phyloP scores from a whole-genome alignment of 305 asterid species.

The Fraxinus greggii region DNA sequence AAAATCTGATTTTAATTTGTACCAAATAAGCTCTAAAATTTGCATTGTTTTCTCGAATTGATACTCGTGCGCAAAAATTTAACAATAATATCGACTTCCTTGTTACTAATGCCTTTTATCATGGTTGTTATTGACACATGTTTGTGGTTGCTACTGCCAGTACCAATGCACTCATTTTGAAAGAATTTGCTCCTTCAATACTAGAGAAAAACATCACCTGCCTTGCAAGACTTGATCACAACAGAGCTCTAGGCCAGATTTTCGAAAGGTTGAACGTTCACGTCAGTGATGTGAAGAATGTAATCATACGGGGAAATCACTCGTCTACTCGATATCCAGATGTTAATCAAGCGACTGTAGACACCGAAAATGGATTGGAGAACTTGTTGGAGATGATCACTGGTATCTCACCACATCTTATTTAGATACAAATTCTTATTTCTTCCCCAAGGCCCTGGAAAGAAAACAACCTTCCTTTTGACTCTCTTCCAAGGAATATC shows the following conservation, averaged over 20 bases:
- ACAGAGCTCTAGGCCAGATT: slow-evolving; percentile 67
- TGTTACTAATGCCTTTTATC: too few species aligned
- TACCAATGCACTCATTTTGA: slow-evolving; percentile 78
- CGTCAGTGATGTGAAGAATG: slow-evolving; percentile 63
- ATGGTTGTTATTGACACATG: too few species aligned
- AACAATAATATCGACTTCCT: too few species aligned
- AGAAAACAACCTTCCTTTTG: background rate
- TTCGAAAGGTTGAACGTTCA: slow-evolving; percentile 59
- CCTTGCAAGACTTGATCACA: slow-evolving; percentile 85
- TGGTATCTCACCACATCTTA: slow-evolving; percentile 37
- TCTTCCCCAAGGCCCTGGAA: too few species aligned
- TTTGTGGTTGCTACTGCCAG: slow-evolving; percentile 64
- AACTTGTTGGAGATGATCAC: slow-evolving; percentile 51
- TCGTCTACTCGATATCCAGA: slow-evolving; percentile 94
- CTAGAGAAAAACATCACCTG: slow-evolving; percentile 77
- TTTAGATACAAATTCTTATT: background rate
- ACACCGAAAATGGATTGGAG: slow-evolving; percentile 36
- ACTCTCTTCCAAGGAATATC: background rate
- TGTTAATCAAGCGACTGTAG: slow-evolving; percentile 59
- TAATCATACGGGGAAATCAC: slow-evolving; percentile 90
- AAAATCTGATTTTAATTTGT: too few species aligned
- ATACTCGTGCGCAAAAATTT: too few species aligned
- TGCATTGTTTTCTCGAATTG: background rate
- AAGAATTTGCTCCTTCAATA: slow-evolving; percentile 69
- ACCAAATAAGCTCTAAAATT: too few species aligned